Conservation (phyloP, 2,329 filamentous ascomycete species). For the Trichophyton benhamiae region DNA sequence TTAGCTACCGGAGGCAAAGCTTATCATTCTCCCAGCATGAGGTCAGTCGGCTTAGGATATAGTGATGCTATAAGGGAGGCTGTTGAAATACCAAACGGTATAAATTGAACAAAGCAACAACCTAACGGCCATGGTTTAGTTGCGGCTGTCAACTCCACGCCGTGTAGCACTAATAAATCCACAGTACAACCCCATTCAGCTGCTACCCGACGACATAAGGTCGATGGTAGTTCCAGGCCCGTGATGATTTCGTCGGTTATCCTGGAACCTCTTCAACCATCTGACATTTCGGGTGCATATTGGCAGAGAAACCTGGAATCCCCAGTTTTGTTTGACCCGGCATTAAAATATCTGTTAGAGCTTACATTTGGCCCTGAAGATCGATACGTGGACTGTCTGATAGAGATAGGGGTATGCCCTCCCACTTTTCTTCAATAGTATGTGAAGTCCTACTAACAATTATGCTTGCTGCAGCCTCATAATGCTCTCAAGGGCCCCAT, state of each 20-base stretch:
- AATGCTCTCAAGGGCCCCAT: neutral
- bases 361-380: neutral
- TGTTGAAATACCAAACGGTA: neutral
- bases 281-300: no score
- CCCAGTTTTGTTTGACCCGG: neutral
- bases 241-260: no score
- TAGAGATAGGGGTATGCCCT: neutral
- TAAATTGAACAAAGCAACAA: neutral
- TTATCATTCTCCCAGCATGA: conserved; percentile 20
- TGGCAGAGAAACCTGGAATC: no score
- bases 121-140: neutral
- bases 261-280: neutral
- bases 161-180: neutral
- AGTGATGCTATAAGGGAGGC: conserved; percentile 4
- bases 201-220: neutral
- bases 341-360: neutral
- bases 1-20: conserved; percentile 20
- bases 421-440: neutral
- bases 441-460: neutral
- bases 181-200: neutral
- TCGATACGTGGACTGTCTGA: neutral
- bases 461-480: neutral
- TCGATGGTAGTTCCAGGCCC: neutral
- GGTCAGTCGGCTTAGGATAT: conserved; percentile 13
- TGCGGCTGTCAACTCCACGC: neutral